Evolutionary conservation across 2,329 filamentous ascomycete species (phyloP), one percentile per base, ranked within the genome.

Genomic region (Septoria linicola): DNA sequence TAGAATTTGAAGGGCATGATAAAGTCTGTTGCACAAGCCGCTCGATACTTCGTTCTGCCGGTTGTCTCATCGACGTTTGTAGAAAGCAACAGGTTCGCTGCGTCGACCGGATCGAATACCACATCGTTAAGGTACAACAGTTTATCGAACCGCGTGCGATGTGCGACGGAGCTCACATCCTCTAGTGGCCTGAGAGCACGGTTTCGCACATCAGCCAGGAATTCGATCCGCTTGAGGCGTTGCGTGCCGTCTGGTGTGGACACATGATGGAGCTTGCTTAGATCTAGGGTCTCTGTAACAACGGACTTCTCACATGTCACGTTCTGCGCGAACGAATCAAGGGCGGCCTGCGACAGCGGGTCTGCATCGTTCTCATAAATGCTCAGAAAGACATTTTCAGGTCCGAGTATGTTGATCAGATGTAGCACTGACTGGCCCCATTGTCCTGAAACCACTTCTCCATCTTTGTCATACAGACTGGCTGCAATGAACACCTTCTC

Each of bases 401-500:
- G 76, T 0, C 87, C 87, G 31, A 90, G 73, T 23, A 87, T 66
- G 41, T 86, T 74, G 25, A 89, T 77, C 47, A 90, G 68, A 16
- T 81, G 72, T 34, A 84, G 64, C 0, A 90, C 65, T 19, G 77
- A 75, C 53, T 76, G 66, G 0, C 82, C 85, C 86, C 86, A 90
- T 21, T 73, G 71, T 1, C 85, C 85, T 5, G 74, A 70, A 0
- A 84, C 79, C 16, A 89, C 70, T 2, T 76, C 71, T 1, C 83
- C 84, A 5, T 74, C 73, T 16, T 75, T 72, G 61, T 89, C 85
- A 59, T 86, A 85, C 47, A 90, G 75, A 61, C 83, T 87, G 13
- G 85, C 81, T 1, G 83, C 83, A 44, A 90, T 86, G 63, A 86
- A 89, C n/a, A 89, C 73, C 61, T 82, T 85, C 66, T 89, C 83